Evolutionary conservation across 2,329 filamentous ascomycete genomes (phyloP), one percentile per base, ranked within the genome.

Genomic region (Cladorrhinum sp.): DNA sequence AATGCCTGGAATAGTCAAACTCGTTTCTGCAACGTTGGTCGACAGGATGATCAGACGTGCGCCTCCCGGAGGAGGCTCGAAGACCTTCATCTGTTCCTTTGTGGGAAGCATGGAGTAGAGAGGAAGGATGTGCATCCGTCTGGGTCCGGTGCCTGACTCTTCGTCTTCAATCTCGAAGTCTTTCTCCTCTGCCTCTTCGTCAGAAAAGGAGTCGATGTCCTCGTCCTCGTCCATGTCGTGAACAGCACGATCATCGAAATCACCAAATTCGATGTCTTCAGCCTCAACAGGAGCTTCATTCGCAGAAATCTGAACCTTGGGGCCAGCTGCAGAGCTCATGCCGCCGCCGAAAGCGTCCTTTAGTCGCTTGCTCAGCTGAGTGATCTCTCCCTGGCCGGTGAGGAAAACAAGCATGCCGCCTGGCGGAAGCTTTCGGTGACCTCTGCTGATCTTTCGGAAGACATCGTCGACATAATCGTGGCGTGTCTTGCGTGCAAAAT

Each of bases 1-100:
- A 63, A 96, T 93, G 1, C 92, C 93, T 0, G 95, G 93, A 60
- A 99, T 99, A 0, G 95, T 99, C 72, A 99, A 82, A 84, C 91
- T 96, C 0, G 95, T 99, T 75, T 99, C 95, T 0, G 95, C 95
- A 50, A 99, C 92, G 74, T 99, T 99, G 49, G 95, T 99, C 0
- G 95, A 92, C 45, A 99, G 77, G 3, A 99, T 89, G 55, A 99
- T 90, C 23, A 95, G 83, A 8, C 95, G 86, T 8, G 90, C 90
- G 16, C 90, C 90, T 58, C 93, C 89, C 0, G 93, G 93, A 0
- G 91, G 85, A 0, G 88, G 81, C 64, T 96, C 89, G 68, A 99
- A 99, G 9, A 99, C 92, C 61, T 86, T 86, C 71, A 97, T 83
- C 75, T 99, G 95, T 69, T 98, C 92, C 66, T 87, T 89, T 2